These are phyloP conservation scores for Neocallimastix lanati DNA, from an alignment of 192 early-diverging fungal genomes.

Conservation along the genomic window DNA sequence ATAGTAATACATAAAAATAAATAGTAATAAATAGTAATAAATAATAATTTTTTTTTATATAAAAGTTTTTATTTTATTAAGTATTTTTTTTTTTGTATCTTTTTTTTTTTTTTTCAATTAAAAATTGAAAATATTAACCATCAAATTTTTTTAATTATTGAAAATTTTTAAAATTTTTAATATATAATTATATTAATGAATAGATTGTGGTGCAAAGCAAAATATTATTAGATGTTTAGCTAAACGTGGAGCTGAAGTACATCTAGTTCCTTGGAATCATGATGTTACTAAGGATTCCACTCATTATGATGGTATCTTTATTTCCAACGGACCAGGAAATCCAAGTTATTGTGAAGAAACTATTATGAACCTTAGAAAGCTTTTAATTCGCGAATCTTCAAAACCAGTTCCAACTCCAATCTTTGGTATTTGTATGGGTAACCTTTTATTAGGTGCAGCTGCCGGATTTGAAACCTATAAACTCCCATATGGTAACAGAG, in stretches of 20 bases:
- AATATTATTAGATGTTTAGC: slow-evolving; percentile 79
- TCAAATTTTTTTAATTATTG: no score
- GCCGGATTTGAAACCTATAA: slow-evolving; percentile 75
- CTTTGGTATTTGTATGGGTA: slow-evolving; percentile 97
- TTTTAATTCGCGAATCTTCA: slow-evolving; percentile 11
- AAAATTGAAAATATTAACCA: no score
- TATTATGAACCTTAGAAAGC: slow-evolving; percentile 47
- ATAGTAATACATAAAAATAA: not conserved
- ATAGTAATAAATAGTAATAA: not conserved
- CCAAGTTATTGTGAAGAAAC: slow-evolving; percentile 48
- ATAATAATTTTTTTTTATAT: not conserved
- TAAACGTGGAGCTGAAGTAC: slow-evolving; percentile 58
- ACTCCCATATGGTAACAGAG: slow-evolving; percentile 84
- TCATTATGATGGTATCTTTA: slow-evolving; percentile 70
- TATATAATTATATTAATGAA: not conserved
- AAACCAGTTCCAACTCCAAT: slow-evolving; percentile 53
- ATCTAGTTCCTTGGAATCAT: slow-evolving; percentile 78
- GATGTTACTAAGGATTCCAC: slow-evolving; percentile 26
- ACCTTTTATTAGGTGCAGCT: slow-evolving; percentile 80
- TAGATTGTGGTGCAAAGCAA: slow-evolving; percentile 81
- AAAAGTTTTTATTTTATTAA: no score
- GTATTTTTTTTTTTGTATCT: no score
- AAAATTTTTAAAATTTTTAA: not conserved
- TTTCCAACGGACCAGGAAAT: slow-evolving; percentile 84
- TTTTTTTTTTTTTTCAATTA: no score